These are phyloP conservation scores for Lactarius sanguifluus DNA, from an alignment of 768 basidiomycete genomes.

Conservation along the genomic window DNA sequence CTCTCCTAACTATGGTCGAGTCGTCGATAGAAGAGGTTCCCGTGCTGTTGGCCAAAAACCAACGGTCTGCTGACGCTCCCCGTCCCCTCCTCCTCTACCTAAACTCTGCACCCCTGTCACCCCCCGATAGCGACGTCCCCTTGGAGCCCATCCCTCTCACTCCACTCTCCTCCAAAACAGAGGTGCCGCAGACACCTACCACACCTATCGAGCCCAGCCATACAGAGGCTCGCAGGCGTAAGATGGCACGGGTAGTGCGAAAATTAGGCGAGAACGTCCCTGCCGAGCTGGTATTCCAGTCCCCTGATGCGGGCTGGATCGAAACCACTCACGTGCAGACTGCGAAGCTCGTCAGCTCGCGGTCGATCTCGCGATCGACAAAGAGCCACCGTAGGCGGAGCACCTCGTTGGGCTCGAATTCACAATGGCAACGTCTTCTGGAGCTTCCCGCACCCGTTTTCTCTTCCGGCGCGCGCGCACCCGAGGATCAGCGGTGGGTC, in stretches of 20 bases:
- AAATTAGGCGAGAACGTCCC: conserved; percentile 36
- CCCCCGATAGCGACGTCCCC: conserved; percentile 29
- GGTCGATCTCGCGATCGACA: background rate
- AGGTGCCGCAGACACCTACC: conserved; percentile 2
- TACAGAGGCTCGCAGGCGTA: conserved; percentile 24
- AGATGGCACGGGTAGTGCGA: conserved; percentile 31
- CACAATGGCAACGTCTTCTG: conserved; percentile 2
- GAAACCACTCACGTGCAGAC: background rate
- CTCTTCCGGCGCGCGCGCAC: conserved; percentile 24
- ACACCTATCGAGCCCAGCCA: conserved; percentile 19
- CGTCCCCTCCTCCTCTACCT: conserved; percentile 38
- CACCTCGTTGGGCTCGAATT: conserved; percentile 12
- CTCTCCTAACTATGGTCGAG: conserved; percentile 31
- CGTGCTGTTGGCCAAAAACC: conserved; percentile 25
- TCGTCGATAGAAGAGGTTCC: conserved; percentile 31
- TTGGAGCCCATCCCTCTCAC: conserved; percentile 39
- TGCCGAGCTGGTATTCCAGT: conserved; percentile 34
- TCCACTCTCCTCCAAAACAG: conserved; percentile 1
- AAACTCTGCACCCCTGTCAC: conserved; percentile 34
- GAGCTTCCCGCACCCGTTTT: conserved; percentile 18
- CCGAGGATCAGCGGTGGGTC: conserved; percentile 26
- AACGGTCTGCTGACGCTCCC: conserved; percentile 28
- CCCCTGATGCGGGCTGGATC: background rate
- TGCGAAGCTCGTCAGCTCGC: background rate
- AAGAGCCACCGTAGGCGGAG: conserved; percentile 21